Conservation (phyloP, 495 filamentous ascomycete genomes). For the Hypoxylon lienhwacheense region DNA sequence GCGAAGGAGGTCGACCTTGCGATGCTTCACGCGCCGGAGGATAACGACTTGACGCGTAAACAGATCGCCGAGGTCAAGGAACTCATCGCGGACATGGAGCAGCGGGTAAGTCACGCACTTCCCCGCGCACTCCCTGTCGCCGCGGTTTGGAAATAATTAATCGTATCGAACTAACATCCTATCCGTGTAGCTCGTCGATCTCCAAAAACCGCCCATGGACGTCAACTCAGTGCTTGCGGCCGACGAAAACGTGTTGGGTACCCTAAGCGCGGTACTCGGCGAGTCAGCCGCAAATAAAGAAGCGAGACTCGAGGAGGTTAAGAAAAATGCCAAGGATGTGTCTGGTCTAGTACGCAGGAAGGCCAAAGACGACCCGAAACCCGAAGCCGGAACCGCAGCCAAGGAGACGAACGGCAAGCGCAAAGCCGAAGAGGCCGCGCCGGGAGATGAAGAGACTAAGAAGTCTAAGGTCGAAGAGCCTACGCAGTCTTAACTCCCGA, state of each 20-base stretch:
- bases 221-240: slow-evolving; percentile 56
- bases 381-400: slow-evolving; percentile 34
- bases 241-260: slow-evolving; percentile 57
- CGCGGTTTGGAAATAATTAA: slow-evolving; percentile 11
- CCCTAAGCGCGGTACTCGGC: slow-evolving; percentile 73
- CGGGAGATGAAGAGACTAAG: slow-evolving; percentile 43
- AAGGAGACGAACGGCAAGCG: slow-evolving; percentile 45
- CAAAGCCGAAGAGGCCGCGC: slow-evolving; percentile 50
- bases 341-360: slow-evolving; percentile 83
- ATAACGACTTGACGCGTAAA: slow-evolving; percentile 61
- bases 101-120: slow-evolving; percentile 58
- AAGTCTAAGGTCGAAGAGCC: slow-evolving; percentile 41
- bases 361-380: slow-evolving; percentile 47
- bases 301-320: slow-evolving; percentile 72
- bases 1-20: slow-evolving; percentile 69
- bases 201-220: slow-evolving; percentile 70
- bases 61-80: slow-evolving; percentile 83
- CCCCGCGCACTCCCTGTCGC: slow-evolving; percentile 32
- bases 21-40: slow-evolving; percentile 53
- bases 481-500: slow-evolving; percentile 2
- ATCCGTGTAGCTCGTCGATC: slow-evolving; percentile 66
- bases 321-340: slow-evolving; percentile 82
- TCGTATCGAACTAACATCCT: slow-evolving; percentile 25
- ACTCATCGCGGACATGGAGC: slow-evolving; percentile 84
- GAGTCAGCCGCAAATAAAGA: slow-evolving; percentile 63